phyloP scores from a whole-genome alignment of 805 yeast species.

The Kodamaea sagamina region DNA sequence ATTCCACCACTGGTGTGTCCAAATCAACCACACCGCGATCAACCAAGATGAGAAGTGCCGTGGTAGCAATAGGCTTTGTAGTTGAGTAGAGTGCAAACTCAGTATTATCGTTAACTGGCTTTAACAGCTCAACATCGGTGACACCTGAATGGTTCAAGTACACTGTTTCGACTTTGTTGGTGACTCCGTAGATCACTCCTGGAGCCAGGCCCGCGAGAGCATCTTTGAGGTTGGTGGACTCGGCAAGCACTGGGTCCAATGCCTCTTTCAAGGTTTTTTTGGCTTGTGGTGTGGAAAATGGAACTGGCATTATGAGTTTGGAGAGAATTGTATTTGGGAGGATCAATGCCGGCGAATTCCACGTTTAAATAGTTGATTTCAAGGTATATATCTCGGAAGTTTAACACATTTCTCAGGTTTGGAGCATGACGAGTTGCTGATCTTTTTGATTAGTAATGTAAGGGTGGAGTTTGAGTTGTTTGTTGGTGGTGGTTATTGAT shows the following conservation, averaged over 20 bases:
- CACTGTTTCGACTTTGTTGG: conserved; percentile 23
- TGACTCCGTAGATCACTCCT: conserved; percentile 23
- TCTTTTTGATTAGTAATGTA: too few species aligned
- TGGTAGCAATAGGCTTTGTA: conserved; percentile 36
- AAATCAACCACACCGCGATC: conserved; percentile 34
- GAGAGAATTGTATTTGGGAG: too few species aligned
- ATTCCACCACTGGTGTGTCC: conserved; percentile 33
- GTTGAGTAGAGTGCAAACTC: conserved; percentile 29
- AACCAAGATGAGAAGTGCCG: conserved; percentile 35
- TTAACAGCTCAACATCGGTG: conserved; percentile 19
- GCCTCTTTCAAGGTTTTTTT: conserved; percentile 1
- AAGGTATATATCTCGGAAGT: too few species aligned
- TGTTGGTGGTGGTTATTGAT: too few species aligned
- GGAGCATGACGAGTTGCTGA: too few species aligned
- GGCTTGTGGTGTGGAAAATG: not conserved
- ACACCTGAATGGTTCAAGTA: conserved; percentile 21
- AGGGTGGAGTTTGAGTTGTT: too few species aligned
- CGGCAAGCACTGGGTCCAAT: conserved; percentile 1
- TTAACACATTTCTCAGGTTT: too few species aligned
- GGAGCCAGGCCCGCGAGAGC: conserved; percentile 4
- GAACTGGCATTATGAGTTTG: not conserved
- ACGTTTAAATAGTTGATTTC: too few species aligned
- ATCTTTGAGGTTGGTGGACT: not conserved
- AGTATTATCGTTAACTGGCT: conserved; percentile 21
- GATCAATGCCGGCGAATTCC: too few species aligned